Evolutionary conservation across 176 grass and related monocot species (phyloP).

Genomic region (Triticum turgidum): DNA sequence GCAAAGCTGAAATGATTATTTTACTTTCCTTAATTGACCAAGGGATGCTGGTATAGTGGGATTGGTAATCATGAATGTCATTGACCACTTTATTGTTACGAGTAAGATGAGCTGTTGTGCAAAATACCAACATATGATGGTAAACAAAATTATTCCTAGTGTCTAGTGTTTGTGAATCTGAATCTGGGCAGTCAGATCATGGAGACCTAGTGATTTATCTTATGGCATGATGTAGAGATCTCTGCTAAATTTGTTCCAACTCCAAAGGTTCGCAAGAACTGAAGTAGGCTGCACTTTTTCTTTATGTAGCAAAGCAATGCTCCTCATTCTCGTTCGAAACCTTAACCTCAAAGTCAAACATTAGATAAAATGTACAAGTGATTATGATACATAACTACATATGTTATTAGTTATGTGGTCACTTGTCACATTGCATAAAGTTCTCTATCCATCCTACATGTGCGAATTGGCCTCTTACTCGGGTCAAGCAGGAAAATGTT

Average conservation of each 20-base stretch:
- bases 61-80: neutral
- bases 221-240: neutral
- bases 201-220: neutral
- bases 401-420: neutral
- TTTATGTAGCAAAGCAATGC: neutral
- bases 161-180: neutral
- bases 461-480: neutral
- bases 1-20: neutral
- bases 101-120: neutral
- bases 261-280: neutral
- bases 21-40: neutral
- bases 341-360: neutral
- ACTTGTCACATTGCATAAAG: neutral
- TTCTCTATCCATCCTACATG: neutral
- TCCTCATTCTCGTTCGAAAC: neutral
- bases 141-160: neutral
- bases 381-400: neutral
- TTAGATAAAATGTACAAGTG: neutral
- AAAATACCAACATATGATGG: neutral
- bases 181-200: neutral
- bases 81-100: neutral
- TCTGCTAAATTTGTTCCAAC: neutral
- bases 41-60: neutral
- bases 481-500: neutral
- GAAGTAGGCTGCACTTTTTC: neutral